Base-by-base conservation (phyloP, 2,329 filamentous ascomycete species). In the Gnomoniopsis sp. region DNA sequence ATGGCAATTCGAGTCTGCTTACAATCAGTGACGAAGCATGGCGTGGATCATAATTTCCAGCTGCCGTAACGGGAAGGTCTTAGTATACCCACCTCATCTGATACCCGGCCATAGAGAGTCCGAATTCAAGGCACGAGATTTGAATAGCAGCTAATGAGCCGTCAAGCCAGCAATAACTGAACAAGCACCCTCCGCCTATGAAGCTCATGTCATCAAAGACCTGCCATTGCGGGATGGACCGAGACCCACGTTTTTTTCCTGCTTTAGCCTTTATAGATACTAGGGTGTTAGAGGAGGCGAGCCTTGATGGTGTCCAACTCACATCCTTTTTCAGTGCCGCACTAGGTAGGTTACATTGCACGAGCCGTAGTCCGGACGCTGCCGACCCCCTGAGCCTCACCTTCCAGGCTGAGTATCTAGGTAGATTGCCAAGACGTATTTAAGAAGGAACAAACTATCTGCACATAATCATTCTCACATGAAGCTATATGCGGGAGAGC, bases 1-100 rank as follows among this genome's bases (percentile, higher is more conserved):
- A 41, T 17, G 34, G 26, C n/a, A 23, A 14, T 17, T 14, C 22
- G 33, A 8, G 12, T n/a, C 4, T 15, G n/a, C 19, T 50, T 33
- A 4, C 6, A 21, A 17, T 51, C 14, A 41, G 19, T 30, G 49
- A 49, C 58, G 47, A 60, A 58, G 30, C 19, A 55, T 53, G 52
- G 56, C 48, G 36, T 34, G 34, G 34, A 23, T 19, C 34, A 17
- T 19, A 34, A 22, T 36, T 36, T 38, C 52, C 36, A 61, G 43
- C 56, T 59, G 53, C 59, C 59, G 17, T 11, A 61, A 53, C 44
- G 11, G 57, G 59, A 59, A 61, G 59, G 59, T 61, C 46, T 41
- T 53, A 56, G 49, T 12, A 30, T 34, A n/a, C 38, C 33, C 49
- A 44, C 30, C 7, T 23, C 49, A 34, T 26, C 49, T 53, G 30